Conservation (phyloP, 345 rosid species). For the Salix koriyanagi region DNA sequence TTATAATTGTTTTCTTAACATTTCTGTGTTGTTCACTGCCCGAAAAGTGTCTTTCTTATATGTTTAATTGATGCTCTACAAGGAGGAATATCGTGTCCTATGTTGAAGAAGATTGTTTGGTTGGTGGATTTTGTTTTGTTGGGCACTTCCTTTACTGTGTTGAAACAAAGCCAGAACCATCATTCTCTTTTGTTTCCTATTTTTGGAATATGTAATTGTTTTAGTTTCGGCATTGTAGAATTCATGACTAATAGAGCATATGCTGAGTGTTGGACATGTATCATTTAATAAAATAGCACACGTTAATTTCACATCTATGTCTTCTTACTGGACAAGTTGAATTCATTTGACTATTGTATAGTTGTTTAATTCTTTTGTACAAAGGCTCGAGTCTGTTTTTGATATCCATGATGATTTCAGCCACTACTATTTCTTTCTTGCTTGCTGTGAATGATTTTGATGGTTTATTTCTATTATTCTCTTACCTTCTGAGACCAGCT, state of each 20-base stretch:
- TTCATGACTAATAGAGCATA: conserved; percentile 38
- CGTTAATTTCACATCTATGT: conserved; percentile 3
- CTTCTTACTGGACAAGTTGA: conserved; percentile 1
- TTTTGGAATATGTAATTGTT: conserved; percentile 41
- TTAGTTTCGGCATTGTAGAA: conserved; percentile 42
- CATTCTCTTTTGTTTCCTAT: conserved; percentile 11
- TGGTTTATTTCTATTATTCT: not conserved
- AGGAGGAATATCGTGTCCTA: conserved; percentile 23
- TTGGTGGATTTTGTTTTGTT: conserved; percentile 33
- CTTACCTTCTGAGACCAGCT: not conserved
- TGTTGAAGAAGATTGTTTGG: conserved; percentile 34
- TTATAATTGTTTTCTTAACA: conserved; percentile 40
- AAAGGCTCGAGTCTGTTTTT: not conserved
- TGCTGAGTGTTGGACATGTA: conserved; percentile 45
- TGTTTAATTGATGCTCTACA: conserved; percentile 31
- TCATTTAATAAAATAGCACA: conserved; percentile 39
- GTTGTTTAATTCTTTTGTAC: not conserved
- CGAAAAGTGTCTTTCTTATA: conserved; percentile 26
- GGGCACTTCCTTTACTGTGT: conserved; percentile 25
- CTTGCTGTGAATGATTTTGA: not conserved
- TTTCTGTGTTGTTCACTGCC: conserved; percentile 33
- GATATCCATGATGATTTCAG: not conserved
- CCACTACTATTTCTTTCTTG: not conserved
- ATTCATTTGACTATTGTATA: not conserved
- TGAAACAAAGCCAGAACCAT: conserved; percentile 24